Conservation (phyloP, 306 rosid species). For the Fagus sylvatica region DNA sequence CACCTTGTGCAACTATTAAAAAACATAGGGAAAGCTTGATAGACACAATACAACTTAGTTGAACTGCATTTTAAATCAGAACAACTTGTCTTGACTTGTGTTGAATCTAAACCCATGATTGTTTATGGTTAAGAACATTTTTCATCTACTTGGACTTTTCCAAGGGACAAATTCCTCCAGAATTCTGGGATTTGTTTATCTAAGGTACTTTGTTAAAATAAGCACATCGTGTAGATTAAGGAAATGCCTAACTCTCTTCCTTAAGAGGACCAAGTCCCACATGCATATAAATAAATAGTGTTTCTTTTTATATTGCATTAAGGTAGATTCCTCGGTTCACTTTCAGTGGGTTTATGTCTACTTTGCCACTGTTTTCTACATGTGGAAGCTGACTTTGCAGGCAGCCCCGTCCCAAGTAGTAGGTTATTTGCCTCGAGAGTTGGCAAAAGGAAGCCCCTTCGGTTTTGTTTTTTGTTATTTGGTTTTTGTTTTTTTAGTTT, state of each 20-base stretch:
- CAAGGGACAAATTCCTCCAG: slow-evolving; percentile 40
- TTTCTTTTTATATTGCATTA: slow-evolving; percentile 11
- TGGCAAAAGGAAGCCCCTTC: background rate
- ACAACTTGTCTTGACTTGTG: slow-evolving; percentile 40
- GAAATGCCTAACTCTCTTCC: slow-evolving; percentile 22
- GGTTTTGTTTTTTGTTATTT: background rate
- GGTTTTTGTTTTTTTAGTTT: background rate
- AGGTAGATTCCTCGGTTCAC: slow-evolving; percentile 42
- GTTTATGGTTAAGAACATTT: slow-evolving; percentile 27
- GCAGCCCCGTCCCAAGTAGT: background rate
- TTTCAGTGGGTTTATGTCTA: slow-evolving; percentile 17
- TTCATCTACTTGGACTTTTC: slow-evolving; percentile 38
- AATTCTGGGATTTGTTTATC: slow-evolving; percentile 36
- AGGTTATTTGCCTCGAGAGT: background rate
- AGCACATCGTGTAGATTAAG: slow-evolving; percentile 22
- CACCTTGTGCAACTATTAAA: background rate
- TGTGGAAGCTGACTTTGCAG: slow-evolving; percentile 27
- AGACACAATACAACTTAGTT: slow-evolving; percentile 13
- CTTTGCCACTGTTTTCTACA: slow-evolving; percentile 17
- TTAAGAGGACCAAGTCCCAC: slow-evolving; percentile 26
- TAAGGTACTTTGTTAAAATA: slow-evolving; percentile 1
- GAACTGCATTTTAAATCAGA: slow-evolving; percentile 24
- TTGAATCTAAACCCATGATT: slow-evolving; percentile 18
- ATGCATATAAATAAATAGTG: slow-evolving; percentile 9
- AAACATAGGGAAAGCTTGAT: slow-evolving; percentile 17